Evolutionary conservation across 345 rosid genomes (phyloP).

Genomic region (Moricandia moricandioides): DNA sequence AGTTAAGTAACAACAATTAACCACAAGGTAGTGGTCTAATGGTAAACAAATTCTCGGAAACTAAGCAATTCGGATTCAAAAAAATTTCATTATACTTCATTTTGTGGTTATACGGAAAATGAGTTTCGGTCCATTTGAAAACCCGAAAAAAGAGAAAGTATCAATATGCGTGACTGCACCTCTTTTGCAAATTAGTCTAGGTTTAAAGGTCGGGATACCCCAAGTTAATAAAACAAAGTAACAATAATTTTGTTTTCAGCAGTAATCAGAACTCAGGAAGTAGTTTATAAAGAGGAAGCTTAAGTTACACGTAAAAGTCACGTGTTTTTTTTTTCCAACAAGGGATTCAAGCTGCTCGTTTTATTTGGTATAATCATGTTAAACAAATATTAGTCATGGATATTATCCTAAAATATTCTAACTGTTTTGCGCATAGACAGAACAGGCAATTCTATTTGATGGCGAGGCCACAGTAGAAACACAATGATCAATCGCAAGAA

Average conservation of each 20-base stretch:
- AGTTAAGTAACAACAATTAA: no score
- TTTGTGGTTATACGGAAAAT: no score
- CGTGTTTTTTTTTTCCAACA: not conserved
- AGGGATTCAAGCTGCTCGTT: not conserved
- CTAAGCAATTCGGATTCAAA: no score
- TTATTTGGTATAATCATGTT: not conserved
- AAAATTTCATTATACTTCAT: no score
- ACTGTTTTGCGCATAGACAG: not conserved
- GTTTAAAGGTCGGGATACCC: no score
- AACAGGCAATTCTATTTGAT: not conserved
- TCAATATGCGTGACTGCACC: no score
- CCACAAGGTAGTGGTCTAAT: no score
- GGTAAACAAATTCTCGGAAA: no score
- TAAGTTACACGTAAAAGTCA: not conserved
- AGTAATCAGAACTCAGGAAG: not conserved
- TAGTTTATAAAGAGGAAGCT: not conserved
- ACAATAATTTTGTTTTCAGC: not conserved
- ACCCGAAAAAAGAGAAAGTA: no score
- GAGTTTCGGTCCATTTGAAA: no score
- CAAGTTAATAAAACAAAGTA: no score
- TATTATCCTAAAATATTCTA: not conserved
- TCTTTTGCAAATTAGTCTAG: no score
- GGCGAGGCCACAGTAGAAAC: not conserved
- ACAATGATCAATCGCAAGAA: not conserved
- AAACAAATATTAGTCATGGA: not conserved